A percentile compares a stretch with the other conserved stretches of the same genome.
Evolutionary conservation across 2,329 filamentous ascomycete genomes (phyloP).

Genomic region (Ilyonectria destructans): DNA sequence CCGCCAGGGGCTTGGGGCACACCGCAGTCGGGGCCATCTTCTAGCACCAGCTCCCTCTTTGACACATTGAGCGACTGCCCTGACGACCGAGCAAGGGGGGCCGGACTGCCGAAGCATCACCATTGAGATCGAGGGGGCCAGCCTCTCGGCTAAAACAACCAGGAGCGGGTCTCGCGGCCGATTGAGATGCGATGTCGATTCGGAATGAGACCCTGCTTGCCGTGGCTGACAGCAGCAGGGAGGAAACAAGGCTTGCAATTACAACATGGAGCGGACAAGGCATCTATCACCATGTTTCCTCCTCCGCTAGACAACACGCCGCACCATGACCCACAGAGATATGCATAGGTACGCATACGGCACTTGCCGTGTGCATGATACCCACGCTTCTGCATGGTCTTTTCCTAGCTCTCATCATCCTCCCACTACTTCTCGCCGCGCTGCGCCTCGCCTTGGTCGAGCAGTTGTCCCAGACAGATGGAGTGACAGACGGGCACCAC

Average conservation of each 20-base stretch:
- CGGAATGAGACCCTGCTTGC: slow-evolving; percentile 18
- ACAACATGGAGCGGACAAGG: neutral
- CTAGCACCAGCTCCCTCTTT: slow-evolving; percentile 11
- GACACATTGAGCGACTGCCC: neutral
- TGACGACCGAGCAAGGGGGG: neutral
- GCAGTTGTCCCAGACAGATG: slow-evolving; percentile 15
- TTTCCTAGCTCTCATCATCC: neutral
- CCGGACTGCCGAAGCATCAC: slow-evolving; percentile 10
- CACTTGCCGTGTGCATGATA: neutral
- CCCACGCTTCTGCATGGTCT: neutral
- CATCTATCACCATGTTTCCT: slow-evolving; percentile 23
- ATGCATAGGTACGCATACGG: neutral
- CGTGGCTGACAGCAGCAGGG: neutral
- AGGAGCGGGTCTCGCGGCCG: slow-evolving; percentile 10
- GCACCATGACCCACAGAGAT: neutral
- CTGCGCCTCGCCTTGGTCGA: neutral
- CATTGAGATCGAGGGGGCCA: slow-evolving; percentile 16
- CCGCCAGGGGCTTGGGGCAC: neutral
- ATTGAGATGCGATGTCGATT: slow-evolving; percentile 23
- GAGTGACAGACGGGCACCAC: slow-evolving; percentile 24
- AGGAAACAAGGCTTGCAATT: slow-evolving; percentile 3
- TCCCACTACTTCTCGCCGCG: neutral
- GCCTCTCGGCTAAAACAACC: slow-evolving; percentile 17
- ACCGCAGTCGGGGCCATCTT: slow-evolving; percentile 7
- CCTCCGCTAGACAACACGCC: neutral